These are phyloP conservation scores for Pseudogymnoascus destructans DNA, from an alignment of 2,329 filamentous ascomycete species.

Conservation along the genomic window DNA sequence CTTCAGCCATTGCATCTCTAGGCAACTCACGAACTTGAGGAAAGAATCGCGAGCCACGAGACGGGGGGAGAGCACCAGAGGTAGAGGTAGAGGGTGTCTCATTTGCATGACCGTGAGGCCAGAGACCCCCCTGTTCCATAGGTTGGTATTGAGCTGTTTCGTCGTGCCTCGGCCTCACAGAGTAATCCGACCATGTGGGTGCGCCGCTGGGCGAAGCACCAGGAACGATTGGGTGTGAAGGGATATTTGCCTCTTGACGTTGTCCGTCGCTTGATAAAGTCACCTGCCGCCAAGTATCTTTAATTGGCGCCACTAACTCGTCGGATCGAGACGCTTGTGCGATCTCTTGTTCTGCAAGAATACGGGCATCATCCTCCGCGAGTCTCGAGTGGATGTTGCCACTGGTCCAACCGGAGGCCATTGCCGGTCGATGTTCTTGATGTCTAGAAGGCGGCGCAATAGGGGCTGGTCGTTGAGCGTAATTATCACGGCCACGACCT, in stretches of 20 bases:
- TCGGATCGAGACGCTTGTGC: constrained; percentile 1
- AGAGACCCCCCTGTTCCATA: not conserved
- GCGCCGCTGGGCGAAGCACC: not conserved
- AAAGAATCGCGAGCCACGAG: constrained; percentile 48
- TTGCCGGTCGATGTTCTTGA: constrained; percentile 9
- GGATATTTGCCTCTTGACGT: not conserved
- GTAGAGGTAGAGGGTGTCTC: not conserved
- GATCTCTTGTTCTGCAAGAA: constrained; percentile 5
- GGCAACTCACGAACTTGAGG: constrained; percentile 29
- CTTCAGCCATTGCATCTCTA: constrained; percentile 35
- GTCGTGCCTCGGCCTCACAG: constrained; percentile 2
- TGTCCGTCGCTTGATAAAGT: not conserved
- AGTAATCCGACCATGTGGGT: constrained; percentile 5
- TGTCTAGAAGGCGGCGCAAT: constrained; percentile 25
- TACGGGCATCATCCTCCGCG: constrained; percentile 11
- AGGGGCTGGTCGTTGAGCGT: constrained; percentile 22
- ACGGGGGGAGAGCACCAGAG: constrained; percentile 30
- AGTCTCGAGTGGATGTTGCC: constrained; percentile 9
- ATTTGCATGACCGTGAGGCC: not conserved
- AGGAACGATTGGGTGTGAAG: not conserved
- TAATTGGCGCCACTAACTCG: not conserved
- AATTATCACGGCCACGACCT: constrained; percentile 21
- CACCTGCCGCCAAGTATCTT: constrained; percentile 11
- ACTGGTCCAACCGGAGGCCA: constrained; percentile 1
- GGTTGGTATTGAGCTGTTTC: not conserved